Evolutionary conservation across 208 protist genomes (phyloP).

Genomic region (Leishmania turanica): DNA sequence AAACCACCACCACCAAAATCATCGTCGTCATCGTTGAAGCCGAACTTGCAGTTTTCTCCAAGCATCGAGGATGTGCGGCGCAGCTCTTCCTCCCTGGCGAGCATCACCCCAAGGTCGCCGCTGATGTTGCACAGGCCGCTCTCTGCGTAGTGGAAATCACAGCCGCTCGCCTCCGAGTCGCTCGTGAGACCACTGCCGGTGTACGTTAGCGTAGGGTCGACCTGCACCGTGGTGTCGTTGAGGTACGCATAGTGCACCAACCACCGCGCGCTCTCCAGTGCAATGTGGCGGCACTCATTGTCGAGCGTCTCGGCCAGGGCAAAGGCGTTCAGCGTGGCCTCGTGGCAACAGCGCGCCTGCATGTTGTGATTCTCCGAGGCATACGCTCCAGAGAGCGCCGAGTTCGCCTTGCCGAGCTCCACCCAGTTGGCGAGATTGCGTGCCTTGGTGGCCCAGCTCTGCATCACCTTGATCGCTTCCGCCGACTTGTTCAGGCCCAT

Average conservation of each 20-base stretch:
- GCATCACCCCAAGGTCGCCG: slow-evolving; percentile 64
- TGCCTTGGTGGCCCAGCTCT: slow-evolving; percentile 71
- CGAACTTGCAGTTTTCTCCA: slow-evolving; percentile 15
- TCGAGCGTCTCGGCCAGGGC: slow-evolving; percentile 30
- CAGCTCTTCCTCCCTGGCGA: slow-evolving; percentile 60
- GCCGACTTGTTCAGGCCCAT: slow-evolving; percentile 63
- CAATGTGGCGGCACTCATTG: slow-evolving; percentile 44
- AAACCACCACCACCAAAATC: slow-evolving; percentile 5
- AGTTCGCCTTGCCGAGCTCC: slow-evolving; percentile 75
- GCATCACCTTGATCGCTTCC: slow-evolving; percentile 81
- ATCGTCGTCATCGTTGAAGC: slow-evolving; percentile 23
- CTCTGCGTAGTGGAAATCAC: slow-evolving; percentile 29
- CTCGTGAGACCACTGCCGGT: slow-evolving; percentile 17
- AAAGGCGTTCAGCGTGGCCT: slow-evolving; percentile 61
- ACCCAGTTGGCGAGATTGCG: slow-evolving; percentile 55
- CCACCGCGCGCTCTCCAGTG: slow-evolving; percentile 79
- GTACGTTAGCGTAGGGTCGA: slow-evolving; percentile 34
- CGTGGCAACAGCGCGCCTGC: slow-evolving; percentile 67
- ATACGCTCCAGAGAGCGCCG: slow-evolving; percentile 64
- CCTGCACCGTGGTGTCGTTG: slow-evolving; percentile 64
- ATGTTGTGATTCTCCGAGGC: slow-evolving; percentile 52
- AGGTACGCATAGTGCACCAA: slow-evolving; percentile 87
- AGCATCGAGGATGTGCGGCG: slow-evolving; percentile 27
- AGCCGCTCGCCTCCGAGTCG: slow-evolving; percentile 25
- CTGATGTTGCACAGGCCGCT: slow-evolving; percentile 63